Base-by-base conservation (phyloP, 371 early-diverging fungal species). In the Apophysomyces variabilis region DNA sequence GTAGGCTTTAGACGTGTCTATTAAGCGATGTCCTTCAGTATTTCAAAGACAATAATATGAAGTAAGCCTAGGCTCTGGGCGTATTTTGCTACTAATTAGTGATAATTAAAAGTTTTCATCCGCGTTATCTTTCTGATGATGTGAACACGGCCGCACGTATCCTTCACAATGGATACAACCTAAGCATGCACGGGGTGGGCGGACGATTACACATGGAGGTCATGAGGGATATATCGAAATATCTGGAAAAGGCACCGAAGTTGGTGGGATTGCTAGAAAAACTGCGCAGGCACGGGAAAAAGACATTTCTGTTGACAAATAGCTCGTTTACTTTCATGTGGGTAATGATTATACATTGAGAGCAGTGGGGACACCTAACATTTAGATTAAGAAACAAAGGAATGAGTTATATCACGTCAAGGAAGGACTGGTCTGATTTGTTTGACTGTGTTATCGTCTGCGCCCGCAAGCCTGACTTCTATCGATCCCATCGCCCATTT, bases 61-160 rank as follows among this genome's bases (percentile, higher is more conserved):
- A 76, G 77, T 79, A 73, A 64, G 39, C 16, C 7, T 11, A 5
- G 14, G 50, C 61, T 38, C n/a, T 45, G 1, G 41, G 32, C 18
- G 9, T n/a, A 16, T 21, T 26, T 43, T 56, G 9, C 26, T 9
- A 13, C 54, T 50, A 21, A 39, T 36, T n/a, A 41, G 21, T 13
- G 26, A 58, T 38, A 4, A 4, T 32, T 45, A 58, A 46, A 44
- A 82, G 81, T 26, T 88, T 89, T 60, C 87, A 88, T 69, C 87
- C 88, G 60, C 83, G 87, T 18, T 87, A 88, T 58, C 66, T 89
- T n/a, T 85, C 82, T 5, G 88, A 89, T 60, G 90, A 89, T 63
- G 81, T 89, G 1, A 79, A 74, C 21, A 63, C 74, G 1, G 85
- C 86, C 1, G 87, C 85, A 26, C 73, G 81, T 41, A 76, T 84